Base-by-base conservation (phyloP, 306 rosid species). In the Sindora glabra region DNA sequence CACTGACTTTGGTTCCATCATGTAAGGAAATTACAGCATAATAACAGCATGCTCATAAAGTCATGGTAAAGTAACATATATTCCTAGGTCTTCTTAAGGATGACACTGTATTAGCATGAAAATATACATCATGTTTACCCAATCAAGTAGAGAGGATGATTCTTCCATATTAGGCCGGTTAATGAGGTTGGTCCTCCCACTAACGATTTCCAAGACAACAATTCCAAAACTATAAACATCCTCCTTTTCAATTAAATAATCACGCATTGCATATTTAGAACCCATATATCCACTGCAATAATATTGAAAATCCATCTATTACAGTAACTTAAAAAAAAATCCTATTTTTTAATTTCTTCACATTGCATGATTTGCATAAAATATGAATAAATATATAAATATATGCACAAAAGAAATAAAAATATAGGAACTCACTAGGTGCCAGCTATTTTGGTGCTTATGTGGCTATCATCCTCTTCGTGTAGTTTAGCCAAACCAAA, bases 161-260 rank as follows among this genome's bases (percentile, higher is more conserved):
- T 69, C 77, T 22, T 75, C 82, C 40, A n/a, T n/a, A n/a, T 66
- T 77, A 23, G 76, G 32, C 29, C 67, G 25, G 25, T 67, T 27
- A 56, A 22, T 64, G 8, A 77, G 80, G 74, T 85, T 82, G 73
- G 23, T 65, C 51, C 56, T 79, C 37, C 90, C 90, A 58, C 85
- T 72, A n/a, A 76, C 65, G 8, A 85, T 80, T 65, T 89, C 96
- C 30, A 82, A 70, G 3, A 74, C 75, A 6, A 85, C 81, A 24
- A 88, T 50, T 26, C 94, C 94, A 34, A 80, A 88, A 40, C 96
- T 88, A 48, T 88, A 88, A 1, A 85, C 86, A 32, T 88, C 89
- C 41, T 89, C 94, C 60, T 88, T 88, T 5, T 87, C 86, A 0
- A 89, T 87, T 24, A 87, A 75, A 54, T 87, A 73, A 65, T 91